phyloP scores from a whole-genome alignment of 345 rosid species.

The Tarenaya hassleriana region DNA sequence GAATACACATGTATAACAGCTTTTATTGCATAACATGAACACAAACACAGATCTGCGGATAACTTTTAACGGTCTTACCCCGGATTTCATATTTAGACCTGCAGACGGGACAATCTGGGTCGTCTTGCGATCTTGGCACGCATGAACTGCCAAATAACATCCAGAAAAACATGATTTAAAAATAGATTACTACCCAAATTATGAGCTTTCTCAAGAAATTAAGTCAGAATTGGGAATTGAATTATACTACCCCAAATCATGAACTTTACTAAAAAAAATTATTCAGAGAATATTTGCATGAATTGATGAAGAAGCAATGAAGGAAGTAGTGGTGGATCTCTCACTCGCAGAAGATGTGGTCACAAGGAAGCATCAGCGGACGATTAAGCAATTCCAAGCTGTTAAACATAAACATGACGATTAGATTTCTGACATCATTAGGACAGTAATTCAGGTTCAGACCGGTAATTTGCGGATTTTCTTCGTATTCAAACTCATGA shows the following conservation, averaged over 20 bases:
- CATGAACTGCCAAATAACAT: constrained; percentile 44
- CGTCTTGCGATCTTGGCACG: constrained; percentile 31
- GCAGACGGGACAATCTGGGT: constrained; percentile 50
- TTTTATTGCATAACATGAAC: no score
- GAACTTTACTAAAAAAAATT: constrained; percentile 1
- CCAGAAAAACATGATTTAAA: not conserved
- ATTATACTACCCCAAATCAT: no score
- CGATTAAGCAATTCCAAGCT: constrained; percentile 55
- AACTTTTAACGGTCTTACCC: constrained; percentile 27
- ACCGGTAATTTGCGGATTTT: no score
- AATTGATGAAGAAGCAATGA: not conserved
- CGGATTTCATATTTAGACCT: constrained; percentile 28
- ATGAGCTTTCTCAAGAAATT: no score
- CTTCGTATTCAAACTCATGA: no score
- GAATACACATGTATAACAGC: no score
- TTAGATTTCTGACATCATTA: constrained; percentile 4
- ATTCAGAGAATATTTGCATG: not conserved
- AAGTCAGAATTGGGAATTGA: no score
- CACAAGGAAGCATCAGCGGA: constrained; percentile 71
- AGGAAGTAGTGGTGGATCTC: constrained; percentile 17
- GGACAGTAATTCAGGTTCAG: not conserved
- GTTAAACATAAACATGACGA: constrained; percentile 13
- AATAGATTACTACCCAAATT: not conserved
- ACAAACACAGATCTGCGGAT: not conserved
- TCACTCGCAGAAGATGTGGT: constrained; percentile 76